Base-by-base conservation (phyloP, 2,329 filamentous ascomycete genomes). In the Lecanicillium sp. region DNA sequence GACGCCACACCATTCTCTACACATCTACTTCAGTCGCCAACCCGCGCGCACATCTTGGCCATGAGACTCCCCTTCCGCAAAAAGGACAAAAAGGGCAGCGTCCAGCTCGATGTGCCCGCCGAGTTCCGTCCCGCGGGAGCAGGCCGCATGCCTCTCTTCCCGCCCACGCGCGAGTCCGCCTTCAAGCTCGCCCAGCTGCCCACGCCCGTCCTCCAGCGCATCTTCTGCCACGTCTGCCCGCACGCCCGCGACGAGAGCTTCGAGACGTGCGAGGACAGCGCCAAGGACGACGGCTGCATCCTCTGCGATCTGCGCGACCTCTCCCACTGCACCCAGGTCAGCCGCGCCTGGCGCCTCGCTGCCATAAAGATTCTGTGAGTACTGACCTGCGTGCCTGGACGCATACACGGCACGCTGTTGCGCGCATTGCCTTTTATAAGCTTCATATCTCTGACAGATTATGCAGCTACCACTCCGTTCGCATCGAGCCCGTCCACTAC, bases 401-500 rank as follows among this genome's bases (percentile, higher is more conserved):
- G n/a, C n/a, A n/a, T n/a, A n/a, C n/a, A n/a, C n/a, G n/a, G n/a
- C n/a, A n/a, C n/a, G n/a, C n/a, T n/a, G n/a, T n/a, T n/a, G n/a
- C n/a, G n/a, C n/a, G n/a, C n/a, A n/a, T n/a, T 27, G 7, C 3
- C 3, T 21, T 11, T 15, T 43, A 14, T n/a, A 8, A 3, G 27
- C 27, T 44, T 30, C 30, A 37, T n/a, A 35, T 15, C 12, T n/a
- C 37, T 38, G 17, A 55, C 51, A 38, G 4, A 27, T 32, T 23
- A 12, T 7, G 29, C 58, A 94, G 88, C 56, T 95, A 94, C 65
- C 83, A 84, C 59, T 90, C 89, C 71, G 83, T 97, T 55, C 87
- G 90, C 51, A 93, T 97, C 63, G 91, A 97, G 63, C 80, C 87
- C 15, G 90, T 96, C 26, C 91, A 97, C 68, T 96, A 95, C 69